Evolutionary conservation across 495 filamentous ascomycete genomes (phyloP), one percentile per base, ranked within the genome.

Genomic region (Tricharina praecox): DNA sequence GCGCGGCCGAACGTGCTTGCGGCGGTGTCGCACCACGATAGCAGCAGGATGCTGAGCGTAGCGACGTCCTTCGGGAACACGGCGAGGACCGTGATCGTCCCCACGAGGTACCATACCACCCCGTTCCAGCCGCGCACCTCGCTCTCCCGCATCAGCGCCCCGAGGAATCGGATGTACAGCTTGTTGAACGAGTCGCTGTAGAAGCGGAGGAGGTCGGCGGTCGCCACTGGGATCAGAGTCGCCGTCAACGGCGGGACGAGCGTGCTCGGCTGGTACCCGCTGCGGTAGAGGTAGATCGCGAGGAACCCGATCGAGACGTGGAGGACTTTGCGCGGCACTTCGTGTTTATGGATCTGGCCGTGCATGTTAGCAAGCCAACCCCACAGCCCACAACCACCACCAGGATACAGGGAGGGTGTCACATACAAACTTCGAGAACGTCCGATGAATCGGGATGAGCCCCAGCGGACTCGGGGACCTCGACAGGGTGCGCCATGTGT

Each of bases 11-110:
- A 81, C 0, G 90, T 99, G 55, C 79, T 85, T 2, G 90, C 90
- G 32, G 90, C 92, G 3, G 92, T 95, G 59, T 99, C 90, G 62
- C 90, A 99, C 90, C 90, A 99, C 54, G 81, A 87, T 5, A 99
- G 73, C 41, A 99, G 71, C 49, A 96, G 68, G 11, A 94, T 78
- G 19, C 79, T 74, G 69, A 99, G 79, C 7, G 93, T 77, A 2
- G 79, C 85, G n/a, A 96, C 74, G 53, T 99, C 90, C 63, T 95
- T 96, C 21, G 86, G 86, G 62, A 86, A 87, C 63, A 84, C 86
- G 48, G 75, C 71, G 34, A 99, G 71, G 20, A 83, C 86, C 15
- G 75, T 71, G 70, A 85, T 95, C 18, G 86, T 79, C 11, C 90
- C 90, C 9, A 93, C 72, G 4, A 99, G 74, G 58, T 95, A 99